Evolutionary conservation across 192 early-diverging fungal genomes (phyloP), one percentile per base, ranked within the genome.

Genomic region (Linnemannia zychae): DNA sequence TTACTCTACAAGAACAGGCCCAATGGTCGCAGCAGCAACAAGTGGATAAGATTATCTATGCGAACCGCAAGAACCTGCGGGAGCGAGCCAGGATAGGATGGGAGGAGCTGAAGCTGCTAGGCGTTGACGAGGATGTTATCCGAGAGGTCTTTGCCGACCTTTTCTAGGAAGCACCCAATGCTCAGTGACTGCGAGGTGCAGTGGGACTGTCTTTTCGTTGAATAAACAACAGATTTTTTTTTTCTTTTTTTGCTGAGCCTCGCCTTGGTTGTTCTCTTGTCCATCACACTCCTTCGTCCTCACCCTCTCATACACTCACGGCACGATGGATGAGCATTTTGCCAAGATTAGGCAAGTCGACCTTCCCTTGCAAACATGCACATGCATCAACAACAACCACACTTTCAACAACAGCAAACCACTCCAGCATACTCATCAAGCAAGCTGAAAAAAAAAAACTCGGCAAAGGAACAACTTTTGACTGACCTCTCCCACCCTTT

Each of bases 321-420:
- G 48, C 68, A 85, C 70, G 65, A 91, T 93, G 89, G 91, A 93
- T 63, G 83, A 81, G 72, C 85, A 91, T 65, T 89, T 93, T 68
- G 88, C 88, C 5, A 92, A 89, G 76, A 93, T 96, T 73, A 90
- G 78, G 78, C 72, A 74, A 46, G 78, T 73, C 44, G n/a, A 31
- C 33, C 11, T 38, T 40, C 13, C n/a, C 57, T 28, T 37, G 53
- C 34, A 11, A 1, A 11, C 31, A 22, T 11, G 7, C 20, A 53
- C 36, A 22, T 31, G 9, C 13, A 53, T 60, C 40, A 44, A 44
- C 40, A 44, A 44, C 40, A 44, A 44, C n/a, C 40, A 44, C 40
- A 44, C 40, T 44, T 44, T 3, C 40, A 44, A 44, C 40, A 44
- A 6, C 40, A 44, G 40, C 3, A 3, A 9, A 44, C 40, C 9